These are phyloP conservation scores for Phytopythium cucurbitacearum DNA, from an alignment of 352 stramenopile species.

Conservation along the genomic window DNA sequence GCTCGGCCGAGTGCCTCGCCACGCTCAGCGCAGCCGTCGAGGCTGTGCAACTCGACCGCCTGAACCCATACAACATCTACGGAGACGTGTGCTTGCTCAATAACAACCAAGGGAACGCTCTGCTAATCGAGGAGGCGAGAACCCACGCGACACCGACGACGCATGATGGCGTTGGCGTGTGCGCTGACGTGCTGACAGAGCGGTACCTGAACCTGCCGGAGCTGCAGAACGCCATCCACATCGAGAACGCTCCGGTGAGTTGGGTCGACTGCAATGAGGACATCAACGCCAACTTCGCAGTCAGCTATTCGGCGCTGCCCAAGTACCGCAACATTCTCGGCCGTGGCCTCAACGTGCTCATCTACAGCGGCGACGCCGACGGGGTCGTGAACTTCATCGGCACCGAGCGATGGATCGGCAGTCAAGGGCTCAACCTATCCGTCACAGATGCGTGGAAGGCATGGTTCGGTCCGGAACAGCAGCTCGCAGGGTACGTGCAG, in stretches of 20 bases:
- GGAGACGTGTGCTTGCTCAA: slow-evolving; percentile 70
- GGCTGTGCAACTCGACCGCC: slow-evolving; percentile 28
- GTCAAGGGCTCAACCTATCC: slow-evolving; percentile 60
- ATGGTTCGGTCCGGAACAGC: slow-evolving; percentile 71
- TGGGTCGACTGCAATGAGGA: slow-evolving; percentile 70
- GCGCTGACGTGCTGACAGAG: slow-evolving; percentile 63
- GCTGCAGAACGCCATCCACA: slow-evolving; percentile 62
- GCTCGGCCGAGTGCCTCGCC: slow-evolving; percentile 31
- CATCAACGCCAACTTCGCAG: slow-evolving; percentile 44
- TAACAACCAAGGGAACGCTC: slow-evolving; percentile 43
- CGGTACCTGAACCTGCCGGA: slow-evolving; percentile 48
- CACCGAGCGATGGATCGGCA: slow-evolving; percentile 86
- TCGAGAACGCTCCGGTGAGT: slow-evolving; percentile 20
- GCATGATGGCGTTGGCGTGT: slow-evolving; percentile 58
- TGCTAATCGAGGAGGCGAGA: slow-evolving; percentile 32
- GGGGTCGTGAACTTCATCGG: slow-evolving; percentile 83
- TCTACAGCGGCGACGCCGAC: slow-evolving; percentile 78
- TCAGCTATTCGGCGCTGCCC: slow-evolving; percentile 48
- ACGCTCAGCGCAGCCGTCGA: slow-evolving; percentile 48
- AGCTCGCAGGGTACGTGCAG: slow-evolving; percentile 86
- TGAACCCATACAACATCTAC: slow-evolving; percentile 84
- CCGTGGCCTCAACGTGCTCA: slow-evolving; percentile 47
- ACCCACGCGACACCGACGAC: slow-evolving; percentile 18
- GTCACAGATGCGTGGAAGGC: slow-evolving; percentile 58
- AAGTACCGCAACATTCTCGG: slow-evolving; percentile 69